Evolutionary conservation across 345 rosid species (phyloP).

Genomic region (Pelargonium nanum): DNA sequence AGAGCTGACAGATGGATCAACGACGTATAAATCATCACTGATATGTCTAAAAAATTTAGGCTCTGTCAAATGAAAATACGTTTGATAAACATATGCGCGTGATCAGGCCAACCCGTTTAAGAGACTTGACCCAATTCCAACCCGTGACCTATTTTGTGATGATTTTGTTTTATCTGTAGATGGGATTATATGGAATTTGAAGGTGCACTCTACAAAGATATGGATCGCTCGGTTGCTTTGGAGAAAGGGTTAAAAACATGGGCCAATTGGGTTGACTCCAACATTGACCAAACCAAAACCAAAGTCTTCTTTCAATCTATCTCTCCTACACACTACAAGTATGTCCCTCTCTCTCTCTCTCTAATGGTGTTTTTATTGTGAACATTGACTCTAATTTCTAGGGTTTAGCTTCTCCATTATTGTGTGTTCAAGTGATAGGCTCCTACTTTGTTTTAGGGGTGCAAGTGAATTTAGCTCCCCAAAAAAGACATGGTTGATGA

Average conservation of each 20-base stretch:
- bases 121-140: not conserved
- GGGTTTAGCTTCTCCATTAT: no score
- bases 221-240: conserved; percentile 66
- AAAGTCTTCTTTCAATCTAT: conserved; percentile 70
- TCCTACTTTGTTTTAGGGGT: no score
- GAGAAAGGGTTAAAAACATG: conserved; percentile 65
- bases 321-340: conserved; percentile 92
- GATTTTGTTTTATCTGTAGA: conserved; percentile 21
- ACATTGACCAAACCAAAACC: conserved; percentile 38
- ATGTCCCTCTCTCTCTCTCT: conserved; percentile 15
- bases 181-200: conserved; percentile 81
- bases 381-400: no score
- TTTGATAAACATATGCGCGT: no score
- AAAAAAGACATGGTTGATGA: no score
- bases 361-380: not conserved
- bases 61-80: no score
- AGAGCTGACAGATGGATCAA: no score
- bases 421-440: no score
- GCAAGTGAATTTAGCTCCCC: no score
- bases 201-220: conserved; percentile 54
- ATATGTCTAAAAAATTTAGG: no score
- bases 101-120: no score
- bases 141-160: not conserved
- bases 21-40: no score
- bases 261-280: conserved; percentile 66